These are phyloP conservation scores for Melastoma malabathricum DNA, from an alignment of 345 rosid genomes.

Conservation along the genomic window DNA sequence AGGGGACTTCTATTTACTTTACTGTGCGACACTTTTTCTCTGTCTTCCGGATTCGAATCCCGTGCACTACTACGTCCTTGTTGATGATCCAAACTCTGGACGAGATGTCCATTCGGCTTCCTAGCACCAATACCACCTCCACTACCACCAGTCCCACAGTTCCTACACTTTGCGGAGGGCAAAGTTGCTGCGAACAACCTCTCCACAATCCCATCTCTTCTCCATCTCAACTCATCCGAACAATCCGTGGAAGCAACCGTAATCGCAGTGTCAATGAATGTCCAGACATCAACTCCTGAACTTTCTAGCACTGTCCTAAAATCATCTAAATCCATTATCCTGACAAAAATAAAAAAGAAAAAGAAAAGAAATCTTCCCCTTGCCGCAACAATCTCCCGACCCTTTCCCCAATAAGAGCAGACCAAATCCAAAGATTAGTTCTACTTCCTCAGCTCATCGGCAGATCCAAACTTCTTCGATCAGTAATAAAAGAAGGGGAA, in stretches of 20 bases:
- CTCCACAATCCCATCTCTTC: constrained; percentile 80
- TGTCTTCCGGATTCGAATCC: constrained; percentile 5
- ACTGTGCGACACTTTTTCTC: constrained; percentile 16
- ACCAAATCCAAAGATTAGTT: no score
- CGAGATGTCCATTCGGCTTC: constrained; percentile 17
- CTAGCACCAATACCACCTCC: constrained; percentile 10
- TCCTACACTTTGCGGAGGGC: constrained; percentile 34
- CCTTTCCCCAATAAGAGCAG: no score
- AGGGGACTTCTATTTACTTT: constrained; percentile 10
- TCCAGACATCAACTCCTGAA: constrained; percentile 87
- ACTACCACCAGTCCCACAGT: constrained; percentile 27
- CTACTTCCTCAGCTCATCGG: no score
- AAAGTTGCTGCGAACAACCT: constrained; percentile 51
- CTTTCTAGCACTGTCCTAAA: constrained; percentile 61
- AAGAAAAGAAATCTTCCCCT: no score
- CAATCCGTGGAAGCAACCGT: constrained; percentile 61
- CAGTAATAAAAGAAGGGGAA: no score
- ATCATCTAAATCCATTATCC: constrained; percentile 71
- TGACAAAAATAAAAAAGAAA: no score
- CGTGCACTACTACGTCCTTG: not conserved
- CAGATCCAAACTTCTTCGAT: no score
- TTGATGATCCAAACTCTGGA: not conserved
- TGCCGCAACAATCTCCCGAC: no score
- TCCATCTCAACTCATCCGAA: constrained; percentile 45
- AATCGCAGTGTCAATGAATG: constrained; percentile 78